Base-by-base conservation (phyloP, 768 basidiomycete species). In the Xerocomellus intermedius region DNA sequence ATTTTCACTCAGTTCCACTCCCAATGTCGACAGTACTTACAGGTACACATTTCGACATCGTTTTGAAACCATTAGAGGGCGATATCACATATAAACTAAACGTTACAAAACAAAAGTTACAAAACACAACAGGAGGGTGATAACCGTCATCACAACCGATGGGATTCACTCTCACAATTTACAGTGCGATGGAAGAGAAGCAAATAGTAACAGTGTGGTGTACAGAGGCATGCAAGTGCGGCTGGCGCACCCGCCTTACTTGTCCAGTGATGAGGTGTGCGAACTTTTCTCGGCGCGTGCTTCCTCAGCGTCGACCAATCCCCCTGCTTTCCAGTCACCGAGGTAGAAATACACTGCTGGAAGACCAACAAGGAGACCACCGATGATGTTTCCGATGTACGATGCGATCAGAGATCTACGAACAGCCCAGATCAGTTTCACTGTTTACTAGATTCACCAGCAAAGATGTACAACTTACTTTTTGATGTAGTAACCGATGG, bases 291-390 rank as follows among this genome's bases (percentile, higher is more conserved):
- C 56, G 37, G 5, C 13, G n/a, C 8, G 52, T 32, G 59, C 74
- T 57, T 75, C 71, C 58, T 84, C 83, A 3, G 73, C 75, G 4
- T 61, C 55, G 19, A 70, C 67, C 41, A 83, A 59, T 14, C 74
- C 75, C 24, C 65, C 75, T 6, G 67, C 66, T 17, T 52, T 63
- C 68, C 78, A 80, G 61, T 87, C 83, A 32, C 64, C 64, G 5
- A 88, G 78, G 62, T 85, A 84, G 71, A 86, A 83, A 64, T 86
- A 87, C 5, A 76, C 72, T 1, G 79, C 84, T 3, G 87, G 87
- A 5, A 88, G 64, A 32, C 75, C 87, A 26, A 89, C 84, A 41
- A 85, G 69, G 30, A 84, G 71, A 9, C 76, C 87, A 1, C 87
- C 87, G 32, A 89, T 73, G 32, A 84, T 77, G 66, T 89, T 89